Conservation (phyloP, 192 early-diverging fungal genomes). For the Linnemannia exigua region DNA sequence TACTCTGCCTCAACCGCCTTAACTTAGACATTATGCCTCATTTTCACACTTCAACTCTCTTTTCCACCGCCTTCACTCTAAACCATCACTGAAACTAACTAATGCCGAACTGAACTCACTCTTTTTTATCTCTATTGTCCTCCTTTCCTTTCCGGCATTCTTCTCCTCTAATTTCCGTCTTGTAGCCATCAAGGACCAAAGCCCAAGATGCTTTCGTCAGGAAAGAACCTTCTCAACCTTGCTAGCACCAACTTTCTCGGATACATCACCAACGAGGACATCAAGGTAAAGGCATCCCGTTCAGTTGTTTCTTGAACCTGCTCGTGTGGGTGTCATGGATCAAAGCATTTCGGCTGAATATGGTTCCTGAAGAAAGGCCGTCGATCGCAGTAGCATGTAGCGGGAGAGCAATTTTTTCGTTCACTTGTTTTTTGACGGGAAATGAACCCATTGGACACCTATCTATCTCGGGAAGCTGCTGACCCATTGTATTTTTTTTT, state of each 20-base stretch:
- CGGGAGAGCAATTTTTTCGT: not conserved
- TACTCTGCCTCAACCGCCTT: not conserved
- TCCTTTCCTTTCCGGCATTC: no score
- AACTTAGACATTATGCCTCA: not conserved
- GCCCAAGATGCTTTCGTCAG: conserved; percentile 70
- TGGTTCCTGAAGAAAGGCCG: not conserved
- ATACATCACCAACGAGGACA: conserved; percentile 77
- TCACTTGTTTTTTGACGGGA: conserved; percentile 1
- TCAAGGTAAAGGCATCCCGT: conserved; percentile 64
- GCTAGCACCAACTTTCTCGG: conserved; percentile 93
- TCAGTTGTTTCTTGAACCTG: not conserved
- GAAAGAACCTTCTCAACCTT: conserved; percentile 82
- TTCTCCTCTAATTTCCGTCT: conserved; percentile 1
- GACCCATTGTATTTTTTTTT: not conserved
- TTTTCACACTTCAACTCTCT: no score
- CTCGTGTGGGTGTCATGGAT: not conserved
- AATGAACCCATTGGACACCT: conserved; percentile 4
- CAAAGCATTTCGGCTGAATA: not conserved
- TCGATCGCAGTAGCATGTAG: not conserved
- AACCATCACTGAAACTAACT: no score
- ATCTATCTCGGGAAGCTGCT: not conserved
- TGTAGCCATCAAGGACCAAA: conserved; percentile 70
- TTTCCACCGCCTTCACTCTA: no score
- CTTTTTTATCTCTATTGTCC: not conserved
- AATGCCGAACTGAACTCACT: not conserved